Conservation (phyloP, 305 asterid genomes). For the Fraxinus latifolia region DNA sequence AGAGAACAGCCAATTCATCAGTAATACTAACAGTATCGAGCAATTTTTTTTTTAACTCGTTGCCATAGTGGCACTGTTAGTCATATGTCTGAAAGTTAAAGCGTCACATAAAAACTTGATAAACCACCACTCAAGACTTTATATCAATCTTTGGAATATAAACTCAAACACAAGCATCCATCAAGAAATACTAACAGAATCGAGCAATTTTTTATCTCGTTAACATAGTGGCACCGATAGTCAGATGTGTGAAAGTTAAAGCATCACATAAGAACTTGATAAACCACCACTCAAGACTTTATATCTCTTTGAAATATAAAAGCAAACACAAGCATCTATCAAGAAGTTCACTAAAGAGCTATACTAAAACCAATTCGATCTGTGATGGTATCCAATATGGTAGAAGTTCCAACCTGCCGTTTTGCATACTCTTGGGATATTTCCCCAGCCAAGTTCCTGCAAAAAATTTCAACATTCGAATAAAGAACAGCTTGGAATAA, state of each 20-base stretch:
- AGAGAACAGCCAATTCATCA: not conserved
- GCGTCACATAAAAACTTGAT: not conserved
- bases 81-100: not conserved
- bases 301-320: not conserved
- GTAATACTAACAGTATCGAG: conserved; percentile 4
- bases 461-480: conserved; percentile 6
- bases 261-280: not conserved
- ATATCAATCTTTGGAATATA: not conserved
- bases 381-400: not conserved
- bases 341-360: not conserved
- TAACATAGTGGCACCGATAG: not conserved
- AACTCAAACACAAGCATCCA: not conserved
- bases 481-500: not conserved
- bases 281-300: not conserved
- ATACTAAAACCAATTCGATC: not conserved
- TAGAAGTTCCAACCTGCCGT: conserved; percentile 63
- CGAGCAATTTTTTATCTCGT: not conserved
- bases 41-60: not conserved
- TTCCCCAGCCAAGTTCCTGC: conserved; percentile 99
- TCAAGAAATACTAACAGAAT: conserved; percentile 7
- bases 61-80: not conserved
- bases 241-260: not conserved
- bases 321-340: not conserved
- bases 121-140: not conserved
- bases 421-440: conserved; percentile 81